Base-by-base conservation (phyloP, 805 yeast genomes). In the Yarrowia bubula region DNA sequence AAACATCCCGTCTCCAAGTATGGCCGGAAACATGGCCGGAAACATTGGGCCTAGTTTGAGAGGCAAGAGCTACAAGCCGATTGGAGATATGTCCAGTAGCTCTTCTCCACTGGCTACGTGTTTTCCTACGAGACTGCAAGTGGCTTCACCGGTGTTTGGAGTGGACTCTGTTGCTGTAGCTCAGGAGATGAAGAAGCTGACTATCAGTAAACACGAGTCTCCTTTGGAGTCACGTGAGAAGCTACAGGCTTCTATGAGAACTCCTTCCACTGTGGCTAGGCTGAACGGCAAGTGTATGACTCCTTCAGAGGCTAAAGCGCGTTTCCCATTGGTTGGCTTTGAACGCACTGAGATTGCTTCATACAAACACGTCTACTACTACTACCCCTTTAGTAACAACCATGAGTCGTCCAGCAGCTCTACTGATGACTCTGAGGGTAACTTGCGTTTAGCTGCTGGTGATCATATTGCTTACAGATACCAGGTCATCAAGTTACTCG, bases 381-480 rank as follows among this genome's bases (percentile, higher is more conserved):
- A 68, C 15, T 66, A 70, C 3, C 69, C 71, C 18, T 66, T 72
- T 18, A 58, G 66, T 31, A 73, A 75, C 53, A 87, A 87, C 74
- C 85, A 83, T 76, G 92, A 92, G 0, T 89, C 64, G 33, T 17
- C 31, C 10, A 42, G 50, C 32, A 43, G 43, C 10, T 33, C 51
- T 7, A 58, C 86, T 73, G 96, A 89, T 72, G 95, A 90, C 71
- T 73, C 74, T 10, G 76, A 82, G 11, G 88, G 90, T 3, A 88
- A 89, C 71, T 86, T 88, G 70, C 76, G 77, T 6, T 78, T 84
- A 0, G 70, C 78, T 0, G 72, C 73, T 1, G 84, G 87, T 10
- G 96, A 90, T 71, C 97, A 90, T 68, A 82, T 90, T 47, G 87
- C 87, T 64, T 90, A 86, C 73, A 76, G 96, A 33, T 91, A 87